phyloP scores from a whole-genome alignment of 805 yeast species.

The Ogataea paradorogensis region DNA sequence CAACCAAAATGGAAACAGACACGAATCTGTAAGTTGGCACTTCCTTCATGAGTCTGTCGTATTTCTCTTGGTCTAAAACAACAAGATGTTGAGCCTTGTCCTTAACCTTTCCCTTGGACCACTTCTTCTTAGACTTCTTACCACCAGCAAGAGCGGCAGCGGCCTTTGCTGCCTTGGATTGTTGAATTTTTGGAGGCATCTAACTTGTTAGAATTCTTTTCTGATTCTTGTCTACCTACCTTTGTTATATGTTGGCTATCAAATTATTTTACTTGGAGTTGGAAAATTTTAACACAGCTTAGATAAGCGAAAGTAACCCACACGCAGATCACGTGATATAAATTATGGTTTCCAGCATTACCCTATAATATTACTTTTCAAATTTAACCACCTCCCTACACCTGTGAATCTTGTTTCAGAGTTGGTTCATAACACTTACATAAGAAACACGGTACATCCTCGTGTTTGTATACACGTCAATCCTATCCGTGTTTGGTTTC shows the following conservation, averaged over 20 bases:
- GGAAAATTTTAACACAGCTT: slow-evolving; percentile 10
- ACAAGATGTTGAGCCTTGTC: slow-evolving; percentile 99
- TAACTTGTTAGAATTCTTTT: slow-evolving; percentile 33
- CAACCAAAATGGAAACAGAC: slow-evolving; percentile 97
- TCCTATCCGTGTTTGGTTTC: slow-evolving; percentile 7
- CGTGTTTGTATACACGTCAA: slow-evolving; percentile 10
- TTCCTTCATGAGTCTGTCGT: slow-evolving; percentile 99
- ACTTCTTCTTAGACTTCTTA: slow-evolving; percentile 99
- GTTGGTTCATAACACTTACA: slow-evolving; percentile 5
- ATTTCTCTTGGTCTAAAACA: slow-evolving; percentile 95
- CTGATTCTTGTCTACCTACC: slow-evolving; percentile 19
- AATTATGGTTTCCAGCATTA: background rate
- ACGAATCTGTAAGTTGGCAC: slow-evolving; percentile 98
- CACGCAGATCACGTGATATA: slow-evolving; percentile 3
- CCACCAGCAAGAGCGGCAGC: slow-evolving; percentile 99
- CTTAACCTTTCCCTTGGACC: slow-evolving; percentile 99
- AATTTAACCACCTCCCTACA: background rate
- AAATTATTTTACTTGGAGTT: slow-evolving; percentile 3
- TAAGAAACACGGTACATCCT: slow-evolving; percentile 9
- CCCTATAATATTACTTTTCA: background rate
- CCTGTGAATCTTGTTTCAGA: slow-evolving; percentile 4
- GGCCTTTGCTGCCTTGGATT: slow-evolving; percentile 99
- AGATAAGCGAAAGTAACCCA: slow-evolving; percentile 6
- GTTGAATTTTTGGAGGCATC: slow-evolving; percentile 99
- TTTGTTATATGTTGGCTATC: slow-evolving; percentile 11